Evolutionary conservation across 2,329 filamentous ascomycete species (phyloP), one percentile per base, ranked within the genome.

Genomic region (Microsporum ferrugineum): DNA sequence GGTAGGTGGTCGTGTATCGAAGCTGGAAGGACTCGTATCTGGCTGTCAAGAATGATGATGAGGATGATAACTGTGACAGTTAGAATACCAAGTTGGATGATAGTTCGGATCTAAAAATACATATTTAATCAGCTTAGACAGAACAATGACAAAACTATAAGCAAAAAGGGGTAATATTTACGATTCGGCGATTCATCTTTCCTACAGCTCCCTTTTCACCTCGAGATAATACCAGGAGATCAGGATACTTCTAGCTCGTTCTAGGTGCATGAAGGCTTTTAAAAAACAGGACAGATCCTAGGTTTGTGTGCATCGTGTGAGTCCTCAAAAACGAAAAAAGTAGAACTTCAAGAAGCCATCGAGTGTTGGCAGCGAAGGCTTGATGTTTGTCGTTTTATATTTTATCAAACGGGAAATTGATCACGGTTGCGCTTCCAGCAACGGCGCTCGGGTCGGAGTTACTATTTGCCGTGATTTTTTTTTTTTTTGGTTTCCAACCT

Each of bases 1-100:
- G 91, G 91, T 69, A 95, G 84, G 73, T 92, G 89, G 72, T 85
- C 88, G 79, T 96, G 91, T 67, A 96, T 87, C 63, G 87, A 84
- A 69, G 86, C 85, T 47, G 91, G 91, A 39, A 96, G 84, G 63
- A 96, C 88, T 67, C 88, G 84, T 78, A 94, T 95, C 72, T 88
- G 89, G 70, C 86, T 88, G 76, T 96, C 91, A 78, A 96, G 85
- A 73, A 95, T 82, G 73, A 92, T 85, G 66, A 91, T 75, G 68
- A 92, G 75, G 68, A 91, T 71, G 66, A 92, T 78, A 66, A 87
- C 83, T 69, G 90, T 78, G 66, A 82, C 72, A 61, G 83, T 79
- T 61, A 90, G 79, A 61, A 84, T 79, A 65, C 82, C 79, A 70
- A 94, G 84, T 81, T 96, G 89, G 71, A 88, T 79, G 70, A 87